Base-by-base conservation (phyloP, 192 early-diverging fungal genomes). In the Lobulomyces angularis region DNA sequence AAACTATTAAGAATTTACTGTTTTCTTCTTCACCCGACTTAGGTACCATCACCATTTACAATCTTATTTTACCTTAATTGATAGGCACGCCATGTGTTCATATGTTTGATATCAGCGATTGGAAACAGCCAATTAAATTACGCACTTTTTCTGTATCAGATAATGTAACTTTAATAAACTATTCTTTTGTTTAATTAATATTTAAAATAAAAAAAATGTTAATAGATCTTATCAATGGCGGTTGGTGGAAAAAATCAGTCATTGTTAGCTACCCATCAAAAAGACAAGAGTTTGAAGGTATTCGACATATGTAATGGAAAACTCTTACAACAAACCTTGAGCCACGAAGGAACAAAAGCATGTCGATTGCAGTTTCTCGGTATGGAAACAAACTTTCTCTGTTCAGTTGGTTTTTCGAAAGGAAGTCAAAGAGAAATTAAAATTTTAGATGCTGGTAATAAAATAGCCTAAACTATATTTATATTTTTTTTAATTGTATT, bases 341-440 rank as follows among this genome's bases (percentile, higher is more conserved):
- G 69, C 3, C 79, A 83, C 57, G 73, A 82, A 16, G 80, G 83
- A 37, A 55, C 50, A 22, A 69, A 74, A 48, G 65, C 47, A 25
- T 28, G 31, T 32, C 12, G 31, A 32, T 32, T 32, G 16, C 12
- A 12, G 12, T 32, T 32, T 32, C 31, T 72, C 9, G 66, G 79
- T 14, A 66, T 70, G 16, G 60, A 62, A 11, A 51, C 40, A 1
- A 58, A 61, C 12, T 50, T 69, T n/a, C 42, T 68, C 21, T 12
- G 25, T 19, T 48, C 46, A 6, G 20, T 48, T 6, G 42, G 42
- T 26, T 43, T 43, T 37, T 14, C 33, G n/a, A 12, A 7, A 32
- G 17, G 60, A 77, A 46, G 77, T 41, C 70, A 70, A 37, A 74
- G 88, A 7, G 80, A 86, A 43, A 51, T 91, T 20, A 27, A 72